Base-by-base conservation (phyloP, 2,329 filamentous ascomycete genomes). In the Pseudonectria foliicola region DNA sequence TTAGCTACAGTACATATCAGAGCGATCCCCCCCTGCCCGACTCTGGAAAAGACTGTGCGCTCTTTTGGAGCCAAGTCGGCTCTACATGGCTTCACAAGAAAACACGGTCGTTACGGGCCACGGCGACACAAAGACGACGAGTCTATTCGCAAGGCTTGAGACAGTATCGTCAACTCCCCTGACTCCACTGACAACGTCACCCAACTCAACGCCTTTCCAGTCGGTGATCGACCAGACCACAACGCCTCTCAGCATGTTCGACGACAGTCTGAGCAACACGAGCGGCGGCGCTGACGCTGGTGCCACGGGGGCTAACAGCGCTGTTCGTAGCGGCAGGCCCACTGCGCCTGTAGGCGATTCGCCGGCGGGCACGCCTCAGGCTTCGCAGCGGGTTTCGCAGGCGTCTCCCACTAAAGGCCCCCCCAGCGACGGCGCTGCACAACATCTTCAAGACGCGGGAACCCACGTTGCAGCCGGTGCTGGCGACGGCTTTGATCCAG, bases 241-340 rank as follows among this genome's bases (percentile, higher is more conserved):
- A 33, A 55, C 53, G 37, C 53, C 53, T 26, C 40, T 55, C 30
- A 56, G 53, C 31, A 47, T 53, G 33, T 42, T 56, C 33, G 46
- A 54, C 39, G 53, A 55, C 37, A 18, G 13, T 25, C 29, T 23
- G 30, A 24, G 13, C 33, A 48, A 39, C 26, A 33, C 35, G 25
- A 33, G 21, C 30, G 34, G 33, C 31, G 33, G 38, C 13, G 44
- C 34, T 15, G 29, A 36, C 27, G 31, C 26, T 30, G 34, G 25
- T 29, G 18, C 24, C 23, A 15, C 27, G 27, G 36, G 37, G 39
- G 36, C 40, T 31, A 30, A 31, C 29, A 29, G 37, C 39, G 47
- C 39, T 38, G 46, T 32, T 37, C 44, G 45, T 40, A 38, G 40
- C 39, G 40, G 40, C 37, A 40, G 48, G 35, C 25, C 44, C 33